Base-by-base conservation (phyloP, 75 land plant genomes). In the Chamaecyparis obtusa region DNA sequence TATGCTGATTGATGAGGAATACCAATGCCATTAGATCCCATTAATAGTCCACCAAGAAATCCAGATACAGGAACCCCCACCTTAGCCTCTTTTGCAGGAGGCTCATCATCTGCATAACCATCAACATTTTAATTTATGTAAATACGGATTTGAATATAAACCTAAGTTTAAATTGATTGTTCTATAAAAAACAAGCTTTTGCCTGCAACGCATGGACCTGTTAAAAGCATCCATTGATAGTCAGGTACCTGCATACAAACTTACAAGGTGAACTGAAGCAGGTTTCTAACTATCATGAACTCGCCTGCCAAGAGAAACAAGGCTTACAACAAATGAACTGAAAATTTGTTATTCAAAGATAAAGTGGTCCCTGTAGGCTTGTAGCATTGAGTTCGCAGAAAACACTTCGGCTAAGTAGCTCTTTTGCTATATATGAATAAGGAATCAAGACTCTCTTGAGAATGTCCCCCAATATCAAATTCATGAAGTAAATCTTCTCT, bases 91-190 rank as follows among this genome's bases (percentile, higher is more conserved):
- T 97, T 96, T 80, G 94, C 88, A 75, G 96, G 91, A 51, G 87
- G 69, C 33, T 96, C 98, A 83, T 97, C 99, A 56, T 97, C 99
- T 97, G 95, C 88, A 89, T 84, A 75, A 88, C 74, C 33, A 71
- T 71, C 74, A 71, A 32, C 2, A 30, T 41, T 30, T 71, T 71
- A 71, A n/a, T 9, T 71, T 32, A 71, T 30, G 74, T 32, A 71
- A 71, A 71, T 71, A 71, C 33, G 30, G 30, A 27, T 71, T 71
- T 71, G 0, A 13, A 30, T n/a, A n/a, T 30, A 71, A 71, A 71
- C 33, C 74, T 71, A n/a, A 9, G 74, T 71, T 71, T 17, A 57
- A 44, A 30, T 30, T 71, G 74, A 71, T 19, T 7, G 33, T 30
- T 30, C 74, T 71, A 71, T 71, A 9, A 30, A 71, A 71, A 71